Base-by-base conservation (phyloP, 1,284 basidiomycete genomes). In the Caloboletus inedulis region DNA sequence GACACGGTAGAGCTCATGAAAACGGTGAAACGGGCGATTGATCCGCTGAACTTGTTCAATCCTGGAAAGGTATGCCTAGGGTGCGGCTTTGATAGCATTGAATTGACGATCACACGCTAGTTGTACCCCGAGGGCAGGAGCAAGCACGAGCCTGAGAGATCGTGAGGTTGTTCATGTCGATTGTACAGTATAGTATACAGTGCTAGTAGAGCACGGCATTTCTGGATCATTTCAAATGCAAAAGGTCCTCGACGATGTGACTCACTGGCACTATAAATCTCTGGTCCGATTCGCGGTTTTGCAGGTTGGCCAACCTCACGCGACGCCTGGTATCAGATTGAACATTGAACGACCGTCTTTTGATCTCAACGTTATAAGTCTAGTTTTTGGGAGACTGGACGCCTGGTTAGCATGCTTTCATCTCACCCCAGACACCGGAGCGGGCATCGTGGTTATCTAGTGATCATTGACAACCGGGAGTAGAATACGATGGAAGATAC, bases 31-130 rank as follows among this genome's bases (percentile, higher is more conserved):
- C 72, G 71, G 36, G 77, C 83, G 3, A 75, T 94, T 23, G 91
- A 93, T 69, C 90, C 91, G 3, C 61, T 82, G 43, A 81, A 86
- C 59, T 75, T 94, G 54, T 77, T 93, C 71, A 94, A 94, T 66
- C 91, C 91, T 2, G 87, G 86, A 34, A 92, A 92, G 77, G 85
- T 81, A 53, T 55, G 54, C 44, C 35, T 21, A 4, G 23, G 7
- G 6, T 3, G 4, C 23, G 1, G 27, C 23, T 27, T 35, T 8
- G 40, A 37, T 37, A 23, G 8, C 7, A 2, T 34, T 31, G 16
- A 8, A 33, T 30, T 60, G 35, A 67, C 39, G 37, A 46, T 4
- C 8, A 13, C 31, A 7, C 3, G 9, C 7, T 43, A 30, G 41
- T 30, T 43, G 27, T 43, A 43, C 18, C 27, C 27, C 14, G 27